Evolutionary conservation across 345 rosid genomes (phyloP), one percentile per base, ranked within the genome.

Genomic region (Dovyalis caffra): DNA sequence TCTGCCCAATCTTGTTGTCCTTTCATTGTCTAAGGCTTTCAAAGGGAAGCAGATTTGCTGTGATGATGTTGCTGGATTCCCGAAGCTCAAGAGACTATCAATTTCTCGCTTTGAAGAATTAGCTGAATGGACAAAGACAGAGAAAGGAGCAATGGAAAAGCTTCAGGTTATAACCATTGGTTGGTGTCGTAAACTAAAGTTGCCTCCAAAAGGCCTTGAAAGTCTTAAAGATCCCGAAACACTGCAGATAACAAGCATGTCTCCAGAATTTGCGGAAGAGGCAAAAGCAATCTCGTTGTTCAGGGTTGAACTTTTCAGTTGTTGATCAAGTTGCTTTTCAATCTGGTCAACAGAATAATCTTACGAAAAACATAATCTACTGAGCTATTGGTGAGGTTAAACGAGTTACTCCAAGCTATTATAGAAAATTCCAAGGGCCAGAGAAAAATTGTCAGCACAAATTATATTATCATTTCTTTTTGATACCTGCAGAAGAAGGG

Each of bases 161-260:
- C 62, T 57, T 57, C 26, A 57, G 62, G 7, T 57, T 57, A 20
- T 57, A 57, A 57, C 62, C 62, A 57, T 57, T 57, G 62, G 62
- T 8, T 57, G 11, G 62, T 57, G 62, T 23, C 62, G 62, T 21
- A 23, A 57, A 57, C 62, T 57, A 25, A 57, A 57, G 21, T 57
- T 25, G 28, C 62, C 62, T 57, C 62, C 62, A 57, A 20, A 8
- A 57, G 62, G 62, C 62, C 23, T 57, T 57, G 62, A 23, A 57
- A n/a, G 28, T 57, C 62, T 57, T 8, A 20, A 57, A 21, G 26
- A 57, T 57, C 62, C 21, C 21, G 62, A 23, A 57, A 21, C 28
- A 25, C 62, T 57, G 25, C 62, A 57, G 28, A 11, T 57, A 25
- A 57, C 26, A 25, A 57, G 10, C 29, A 57, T 57, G 62, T 10